A percentile compares a stretch with the other conserved stretches of the same genome.
phyloP scores from a whole-genome alignment of 2,329 filamentous ascomycete genomes.

The Kalaharituber pfeilii region DNA sequence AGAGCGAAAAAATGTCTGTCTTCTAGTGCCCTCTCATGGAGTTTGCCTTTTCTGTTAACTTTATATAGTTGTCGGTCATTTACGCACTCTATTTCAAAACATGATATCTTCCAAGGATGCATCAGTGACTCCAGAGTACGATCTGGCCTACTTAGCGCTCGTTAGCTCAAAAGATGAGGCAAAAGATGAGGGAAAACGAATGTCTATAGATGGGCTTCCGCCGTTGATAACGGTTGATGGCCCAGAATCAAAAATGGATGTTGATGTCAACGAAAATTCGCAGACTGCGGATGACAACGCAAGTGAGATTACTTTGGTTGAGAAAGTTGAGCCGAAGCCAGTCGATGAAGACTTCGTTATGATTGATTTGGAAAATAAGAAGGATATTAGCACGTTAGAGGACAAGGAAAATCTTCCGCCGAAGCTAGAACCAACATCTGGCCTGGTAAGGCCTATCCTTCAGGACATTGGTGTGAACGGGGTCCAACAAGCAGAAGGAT shows the following conservation, averaged over 20 bases:
- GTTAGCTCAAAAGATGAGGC: conserved; percentile 41
- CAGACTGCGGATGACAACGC: background rate
- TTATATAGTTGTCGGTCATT: conserved; percentile 50
- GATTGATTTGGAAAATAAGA: conserved; percentile 26
- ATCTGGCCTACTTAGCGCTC: conserved; percentile 64
- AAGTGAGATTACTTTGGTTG: conserved; percentile 5
- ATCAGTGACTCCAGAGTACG: conserved; percentile 53
- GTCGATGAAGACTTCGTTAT: conserved; percentile 23
- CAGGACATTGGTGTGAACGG: conserved; percentile 14
- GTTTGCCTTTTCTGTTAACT: conserved; percentile 17
- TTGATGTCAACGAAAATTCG: background rate
- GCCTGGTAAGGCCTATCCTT: conserved; percentile 8
- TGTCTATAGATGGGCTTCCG: conserved; percentile 16
- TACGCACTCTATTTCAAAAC: conserved; percentile 51
- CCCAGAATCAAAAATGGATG: background rate
- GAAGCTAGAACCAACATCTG: conserved; percentile 8
- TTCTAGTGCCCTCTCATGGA: background rate
- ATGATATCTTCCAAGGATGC: conserved; percentile 46
- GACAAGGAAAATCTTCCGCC: conserved; percentile 29
- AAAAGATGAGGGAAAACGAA: conserved; percentile 19
- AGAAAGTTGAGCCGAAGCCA: background rate
- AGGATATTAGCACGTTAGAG: conserved; percentile 17
- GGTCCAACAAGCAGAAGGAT: conserved; percentile 18
- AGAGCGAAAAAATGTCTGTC: conserved; percentile 56
- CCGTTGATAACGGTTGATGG: conserved; percentile 9